phyloP scores from a whole-genome alignment of 352 stramenopile species.

The Globisporangium viniferum region DNA sequence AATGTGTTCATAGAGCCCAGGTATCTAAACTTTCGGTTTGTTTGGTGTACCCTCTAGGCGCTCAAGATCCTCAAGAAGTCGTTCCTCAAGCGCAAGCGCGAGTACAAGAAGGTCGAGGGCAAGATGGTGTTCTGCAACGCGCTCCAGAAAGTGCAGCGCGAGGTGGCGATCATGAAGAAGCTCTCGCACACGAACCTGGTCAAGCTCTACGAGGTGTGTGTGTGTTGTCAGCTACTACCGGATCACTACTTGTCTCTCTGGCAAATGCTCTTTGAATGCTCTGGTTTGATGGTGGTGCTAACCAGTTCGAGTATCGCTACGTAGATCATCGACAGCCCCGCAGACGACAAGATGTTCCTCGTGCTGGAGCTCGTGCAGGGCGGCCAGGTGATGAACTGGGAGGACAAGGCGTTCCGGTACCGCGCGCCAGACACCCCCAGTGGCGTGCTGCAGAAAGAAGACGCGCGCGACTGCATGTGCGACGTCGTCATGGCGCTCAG shows the following conservation, averaged over 20 bases:
- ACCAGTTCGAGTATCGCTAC: not conserved
- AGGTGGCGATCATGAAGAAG: conserved; percentile 87
- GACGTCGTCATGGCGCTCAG: conserved; percentile 77
- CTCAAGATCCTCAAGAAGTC: conserved; percentile 87
- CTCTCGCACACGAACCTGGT: conserved; percentile 65
- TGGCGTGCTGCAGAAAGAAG: conserved; percentile 31
- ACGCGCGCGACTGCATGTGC: conserved; percentile 59
- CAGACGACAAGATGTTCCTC: conserved; percentile 76
- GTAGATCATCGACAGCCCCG: conserved; percentile 51
- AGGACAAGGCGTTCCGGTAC: conserved; percentile 70
- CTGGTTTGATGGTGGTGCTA: not conserved
- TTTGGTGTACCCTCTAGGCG: conserved; percentile 27
- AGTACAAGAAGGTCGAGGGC: conserved; percentile 75
- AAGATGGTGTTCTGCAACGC: conserved; percentile 79
- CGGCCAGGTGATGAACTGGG: conserved; percentile 85
- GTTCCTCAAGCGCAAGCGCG: conserved; percentile 79
- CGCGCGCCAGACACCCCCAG: conserved; percentile 20
- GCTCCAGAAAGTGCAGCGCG: conserved; percentile 78
- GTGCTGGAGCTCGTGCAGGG: conserved; percentile 80
- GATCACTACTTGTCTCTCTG: no score
- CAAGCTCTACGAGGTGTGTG: conserved; percentile 50
- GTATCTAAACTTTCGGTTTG: no score
- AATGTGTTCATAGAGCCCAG: no score
- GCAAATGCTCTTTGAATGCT: no score
- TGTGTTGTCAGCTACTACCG: not conserved